A percentile compares a stretch with the other conserved stretches of the same genome.
These are phyloP conservation scores for Casuarina cunninghamiana DNA, from an alignment of 306 rosid species.

Conservation along the genomic window DNA sequence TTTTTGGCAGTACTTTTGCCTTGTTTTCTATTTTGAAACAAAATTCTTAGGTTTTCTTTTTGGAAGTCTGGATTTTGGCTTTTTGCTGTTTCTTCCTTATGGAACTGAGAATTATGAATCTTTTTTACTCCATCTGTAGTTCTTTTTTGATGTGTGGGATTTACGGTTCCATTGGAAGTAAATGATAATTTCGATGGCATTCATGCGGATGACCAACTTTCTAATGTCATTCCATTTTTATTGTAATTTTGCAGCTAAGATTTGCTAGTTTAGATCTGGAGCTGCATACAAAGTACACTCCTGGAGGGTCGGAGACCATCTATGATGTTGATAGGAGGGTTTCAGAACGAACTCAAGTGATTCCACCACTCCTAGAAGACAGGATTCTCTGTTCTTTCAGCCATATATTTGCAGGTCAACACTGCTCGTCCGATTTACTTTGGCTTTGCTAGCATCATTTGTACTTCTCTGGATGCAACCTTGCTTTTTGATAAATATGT, in stretches of 20 bases:
- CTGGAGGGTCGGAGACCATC: constrained; percentile 75
- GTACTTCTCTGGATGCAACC: constrained; percentile 12
- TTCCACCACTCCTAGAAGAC: constrained; percentile 89
- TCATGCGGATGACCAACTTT: not conserved
- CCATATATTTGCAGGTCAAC: constrained; percentile 92
- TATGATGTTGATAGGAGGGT: constrained; percentile 81
- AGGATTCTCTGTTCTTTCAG: constrained; percentile 87
- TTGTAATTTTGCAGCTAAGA: constrained; percentile 59
- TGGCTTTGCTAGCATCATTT: constrained; percentile 2
- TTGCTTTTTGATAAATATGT: too few relatives aligned
- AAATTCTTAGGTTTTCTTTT: not conserved
- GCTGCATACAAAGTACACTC: constrained; percentile 73
- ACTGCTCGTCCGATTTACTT: constrained; percentile 4
- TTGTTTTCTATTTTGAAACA: not conserved
- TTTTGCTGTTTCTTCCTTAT: not conserved
- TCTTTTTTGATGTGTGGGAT: not conserved
- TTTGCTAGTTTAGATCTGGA: constrained; percentile 84
- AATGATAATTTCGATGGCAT: not conserved
- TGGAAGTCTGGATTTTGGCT: not conserved
- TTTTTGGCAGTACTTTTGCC: not conserved
- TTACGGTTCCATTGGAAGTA: not conserved
- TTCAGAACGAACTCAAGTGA: constrained; percentile 70
- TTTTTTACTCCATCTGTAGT: not conserved
- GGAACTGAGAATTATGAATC: not conserved
- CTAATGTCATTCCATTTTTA: constrained; percentile 23